phyloP scores from a whole-genome alignment of 2,329 filamentous ascomycete genomes.

The Cryphonectria naterciae region DNA sequence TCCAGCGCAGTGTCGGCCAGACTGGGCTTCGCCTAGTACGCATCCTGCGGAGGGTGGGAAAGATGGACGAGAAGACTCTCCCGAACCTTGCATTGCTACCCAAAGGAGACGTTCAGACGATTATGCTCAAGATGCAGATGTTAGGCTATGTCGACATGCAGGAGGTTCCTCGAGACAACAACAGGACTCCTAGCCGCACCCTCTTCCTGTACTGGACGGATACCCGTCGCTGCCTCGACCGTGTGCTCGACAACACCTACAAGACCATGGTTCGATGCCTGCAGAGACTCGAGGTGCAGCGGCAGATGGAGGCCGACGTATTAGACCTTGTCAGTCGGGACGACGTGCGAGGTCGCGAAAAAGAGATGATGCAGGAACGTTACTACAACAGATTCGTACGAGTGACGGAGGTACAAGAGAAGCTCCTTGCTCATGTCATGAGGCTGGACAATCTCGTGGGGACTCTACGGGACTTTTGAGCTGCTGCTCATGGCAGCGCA shows the following conservation, averaged over 20 bases:
- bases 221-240: conserved; percentile 68
- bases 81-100: conserved; percentile 81
- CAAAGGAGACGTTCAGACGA: conserved; percentile 81
- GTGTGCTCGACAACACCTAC: conserved; percentile 80
- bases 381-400: conserved; percentile 67
- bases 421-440: conserved; percentile 77
- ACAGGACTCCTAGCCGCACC: conserved; percentile 78
- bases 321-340: conserved; percentile 81
- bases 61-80: conserved; percentile 91
- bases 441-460: conserved; percentile 85
- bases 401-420: conserved; percentile 63
- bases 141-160: conserved; percentile 88
- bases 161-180: conserved; percentile 88
- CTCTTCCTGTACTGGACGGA: conserved; percentile 95
- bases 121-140: conserved; percentile 84
- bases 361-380: conserved; percentile 74
- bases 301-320: conserved; percentile 70
- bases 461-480: conserved; percentile 77
- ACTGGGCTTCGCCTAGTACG: conserved; percentile 81
- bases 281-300: conserved; percentile 78
- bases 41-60: conserved; percentile 84
- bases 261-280: conserved; percentile 86
- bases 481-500: conserved; percentile 4
- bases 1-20: conserved; percentile 76
- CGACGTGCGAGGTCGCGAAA: conserved; percentile 83